A percentile compares a stretch with the other conserved stretches of the same genome.
Conservation (phyloP, 148 eudicot genomes). For the Spergularia marina region DNA sequence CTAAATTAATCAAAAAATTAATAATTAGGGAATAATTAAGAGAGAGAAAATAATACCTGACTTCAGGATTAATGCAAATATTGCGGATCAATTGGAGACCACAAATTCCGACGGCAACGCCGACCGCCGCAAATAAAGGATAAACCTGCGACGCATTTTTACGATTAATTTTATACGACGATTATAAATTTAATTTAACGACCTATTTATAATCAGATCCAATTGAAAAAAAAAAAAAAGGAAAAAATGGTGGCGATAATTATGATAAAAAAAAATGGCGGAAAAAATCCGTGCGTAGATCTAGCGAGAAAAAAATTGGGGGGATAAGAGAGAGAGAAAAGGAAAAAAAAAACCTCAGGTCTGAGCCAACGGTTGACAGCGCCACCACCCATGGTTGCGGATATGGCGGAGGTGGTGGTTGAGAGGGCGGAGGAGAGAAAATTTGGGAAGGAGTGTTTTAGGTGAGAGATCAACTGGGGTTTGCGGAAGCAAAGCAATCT, state of each 20-base stretch:
- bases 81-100: constrained; percentile 74
- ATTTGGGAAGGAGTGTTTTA: neutral
- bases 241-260: neutral
- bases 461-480: neutral
- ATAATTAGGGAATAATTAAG: neutral
- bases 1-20: neutral
- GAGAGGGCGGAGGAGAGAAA: neutral
- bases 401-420: neutral
- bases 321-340: neutral
- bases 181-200: neutral
- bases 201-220: constrained; percentile 23
- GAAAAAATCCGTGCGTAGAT: neutral
- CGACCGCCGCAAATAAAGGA: constrained; percentile 72
- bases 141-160: constrained; percentile 40
- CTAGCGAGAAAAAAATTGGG: neutral
- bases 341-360: constrained; percentile 57
- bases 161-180: neutral
- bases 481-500: constrained; percentile 21
- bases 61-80: constrained; percentile 73
- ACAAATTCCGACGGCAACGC: constrained; percentile 77
- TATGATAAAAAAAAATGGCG: neutral
- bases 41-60: constrained; percentile 43
- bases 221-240: neutral
- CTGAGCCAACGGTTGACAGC: constrained; percentile 60
- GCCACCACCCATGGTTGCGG: constrained; percentile 9